Base-by-base conservation (phyloP, 805 yeast genomes). In the Ogataea corticis region DNA sequence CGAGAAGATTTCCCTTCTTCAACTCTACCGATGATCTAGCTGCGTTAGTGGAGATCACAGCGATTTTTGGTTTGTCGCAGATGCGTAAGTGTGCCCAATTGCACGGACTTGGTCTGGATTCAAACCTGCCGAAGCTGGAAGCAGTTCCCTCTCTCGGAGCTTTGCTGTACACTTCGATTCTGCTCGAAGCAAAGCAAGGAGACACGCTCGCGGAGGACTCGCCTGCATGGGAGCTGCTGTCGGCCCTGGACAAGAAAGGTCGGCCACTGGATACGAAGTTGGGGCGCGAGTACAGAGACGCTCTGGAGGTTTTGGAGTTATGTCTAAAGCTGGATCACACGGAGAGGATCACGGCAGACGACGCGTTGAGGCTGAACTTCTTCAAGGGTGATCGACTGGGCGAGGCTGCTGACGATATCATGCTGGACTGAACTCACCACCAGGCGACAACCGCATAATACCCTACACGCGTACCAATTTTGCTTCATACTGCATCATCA, bases 11-110 rank as follows among this genome's bases (percentile, higher is more conserved):
- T 65, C 98, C 99, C 4, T 85, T 94, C 59, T 94, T 94, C 71
- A 89, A 89, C 61, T 90, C 97, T 2, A 82, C 87, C 5, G 98
- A 92, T 66, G 99, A 94, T 62, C 81, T 83, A 2, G 98, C 94
- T 57, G 96, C 98, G 0, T 63, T 92, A 41, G 76, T 91, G 28
- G 99, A 94, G 62, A 71, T 92, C 29, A 82, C 96, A 0, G 71
- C 83, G 2, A 73, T 94, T 2, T 91, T 87, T 67, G 99, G 99
- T 2, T 64, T 77, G 39, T 78, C 76, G 10, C 80, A 78, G 52
- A 75, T 94, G 78, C 80, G 80, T 51, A 79, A 80, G 50, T 82
- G 90, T 57, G 96, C 97, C 5, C 77, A 79, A 46, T 63, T 88
- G 32, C 99, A 94, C 69, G 98, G 98, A 0, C 75, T 91, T 42